These are phyloP conservation scores for Neurospora sp. DNA, from an alignment of 495 filamentous ascomycete genomes.

Conservation along the genomic window DNA sequence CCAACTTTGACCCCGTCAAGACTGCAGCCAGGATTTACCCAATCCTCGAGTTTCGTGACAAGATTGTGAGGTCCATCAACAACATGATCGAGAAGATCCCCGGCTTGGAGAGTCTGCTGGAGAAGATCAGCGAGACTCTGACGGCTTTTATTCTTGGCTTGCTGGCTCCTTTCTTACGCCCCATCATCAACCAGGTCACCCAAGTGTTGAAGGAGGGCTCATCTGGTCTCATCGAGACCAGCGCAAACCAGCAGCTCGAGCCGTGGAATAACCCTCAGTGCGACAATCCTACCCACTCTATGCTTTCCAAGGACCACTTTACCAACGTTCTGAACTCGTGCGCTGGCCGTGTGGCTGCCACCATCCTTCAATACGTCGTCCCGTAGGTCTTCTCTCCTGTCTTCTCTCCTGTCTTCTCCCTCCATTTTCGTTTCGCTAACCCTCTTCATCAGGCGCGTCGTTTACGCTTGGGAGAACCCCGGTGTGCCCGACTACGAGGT, in stretches of 20 bases:
- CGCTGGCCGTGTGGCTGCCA: conserved; percentile 70
- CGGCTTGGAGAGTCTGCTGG: conserved; percentile 73
- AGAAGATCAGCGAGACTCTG: conserved; percentile 83
- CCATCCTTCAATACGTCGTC: conserved; percentile 71
- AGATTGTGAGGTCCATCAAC: conserved; percentile 73
- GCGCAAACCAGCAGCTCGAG: conserved; percentile 77
- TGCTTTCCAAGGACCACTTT: conserved; percentile 95
- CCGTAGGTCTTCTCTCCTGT: conserved; percentile 38
- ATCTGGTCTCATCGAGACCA: conserved; percentile 64
- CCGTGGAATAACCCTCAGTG: conserved; percentile 80
- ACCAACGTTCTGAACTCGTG: conserved; percentile 84
- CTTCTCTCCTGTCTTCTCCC: no score
- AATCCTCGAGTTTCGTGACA: conserved; percentile 88
- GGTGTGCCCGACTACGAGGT: conserved; percentile 71
- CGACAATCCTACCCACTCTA: conserved; percentile 86
- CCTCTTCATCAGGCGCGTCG: no score
- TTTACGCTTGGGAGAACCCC: conserved; percentile 64
- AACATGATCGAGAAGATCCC: conserved; percentile 85
- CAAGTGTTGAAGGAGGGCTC: conserved; percentile 76
- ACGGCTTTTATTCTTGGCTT: conserved; percentile 85
- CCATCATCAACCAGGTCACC: conserved; percentile 81
- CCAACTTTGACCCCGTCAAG: conserved; percentile 73
- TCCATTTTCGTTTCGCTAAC: no score
- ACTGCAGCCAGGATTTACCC: conserved; percentile 82
- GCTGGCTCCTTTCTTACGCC: conserved; percentile 78